Base-by-base conservation (phyloP, 352 stramenopile species). In the Phytophthora boehmeriae region DNA sequence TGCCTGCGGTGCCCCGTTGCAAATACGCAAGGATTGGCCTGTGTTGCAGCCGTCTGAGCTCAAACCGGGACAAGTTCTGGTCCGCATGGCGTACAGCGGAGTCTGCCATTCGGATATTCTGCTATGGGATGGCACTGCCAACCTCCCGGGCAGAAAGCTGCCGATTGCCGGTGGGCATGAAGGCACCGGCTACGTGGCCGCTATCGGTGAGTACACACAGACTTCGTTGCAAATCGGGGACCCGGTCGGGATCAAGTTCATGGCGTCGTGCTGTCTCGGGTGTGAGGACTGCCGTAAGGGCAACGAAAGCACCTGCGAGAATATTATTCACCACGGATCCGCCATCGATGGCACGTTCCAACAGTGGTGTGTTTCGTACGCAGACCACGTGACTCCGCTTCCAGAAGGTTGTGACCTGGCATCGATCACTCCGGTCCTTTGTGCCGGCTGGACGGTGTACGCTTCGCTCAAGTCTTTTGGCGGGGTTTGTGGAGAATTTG, bases 391-490 rank as follows among this genome's bases (percentile, higher is more conserved):
- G 52, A 75, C 79, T 6, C 69, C 79, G 5, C 76, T 96, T 66
- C 86, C 87, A 2, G 66, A 83, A n/a, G 72, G 68, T 16, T 54
- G 93, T 20, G 44, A 66, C 0, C 49, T 85, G 2, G 60, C 67
- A 16, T 45, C 45, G 8, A 76, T 74, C 0, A 82, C 76, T 10
- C 73, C 78, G 10, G 57, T 96, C 17, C 64, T 95, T 14, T 96
- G 88, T 68, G 83, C 85, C 10, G 87, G 87, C 11, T 79, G 92
- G 23, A 96, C 88, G 4, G 75, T 70, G 6, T 96, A 86, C 56
- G 84, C 68, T 23, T 80, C 86, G 10, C 60, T 92, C 46, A 73
- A 69, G 53, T 63, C 75, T 23, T 78, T 61, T 32, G 66, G 64
- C 42, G 70, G 61, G 27, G 45, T 73, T 42, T 20, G 60, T 14